Evolutionary conservation across 2,329 filamentous ascomycete species (phyloP).

Genomic region (Alternaria triticimaculans): DNA sequence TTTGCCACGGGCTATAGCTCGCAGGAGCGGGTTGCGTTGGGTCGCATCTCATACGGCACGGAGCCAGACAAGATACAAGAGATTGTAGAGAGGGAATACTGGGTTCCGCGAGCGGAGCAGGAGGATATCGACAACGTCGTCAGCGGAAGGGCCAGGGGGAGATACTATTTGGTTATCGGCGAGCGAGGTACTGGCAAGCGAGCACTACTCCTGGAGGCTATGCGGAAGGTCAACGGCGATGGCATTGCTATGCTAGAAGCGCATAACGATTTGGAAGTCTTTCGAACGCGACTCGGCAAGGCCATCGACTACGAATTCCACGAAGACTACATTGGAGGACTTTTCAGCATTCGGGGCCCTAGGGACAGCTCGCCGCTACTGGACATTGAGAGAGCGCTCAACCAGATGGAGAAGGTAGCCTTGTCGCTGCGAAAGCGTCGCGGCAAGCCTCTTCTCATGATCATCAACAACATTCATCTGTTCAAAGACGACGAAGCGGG

Average conservation of each 20-base stretch:
- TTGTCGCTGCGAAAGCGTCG: slow-evolving; percentile 68
- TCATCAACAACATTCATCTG: slow-evolving; percentile 92
- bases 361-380: slow-evolving; percentile 89
- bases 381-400: slow-evolving; percentile 94
- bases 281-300: slow-evolving; percentile 89
- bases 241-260: slow-evolving; percentile 95
- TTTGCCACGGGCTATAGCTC: slow-evolving; percentile 44
- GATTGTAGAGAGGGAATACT: slow-evolving; percentile 64
- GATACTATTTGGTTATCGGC: slow-evolving; percentile 90
- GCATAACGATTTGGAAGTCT: slow-evolving; percentile 92
- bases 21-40: slow-evolving; percentile 41
- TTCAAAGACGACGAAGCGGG: slow-evolving; percentile 90
- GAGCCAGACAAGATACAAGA: slow-evolving; percentile 34
- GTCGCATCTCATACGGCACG: slow-evolving; percentile 38
- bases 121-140: slow-evolving; percentile 80
- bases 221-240: slow-evolving; percentile 87
- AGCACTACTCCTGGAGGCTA: slow-evolving; percentile 91
- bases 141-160: slow-evolving; percentile 71
- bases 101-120: slow-evolving; percentile 86
- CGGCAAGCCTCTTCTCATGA: slow-evolving; percentile 77
- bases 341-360: slow-evolving; percentile 92
- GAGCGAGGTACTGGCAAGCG: slow-evolving; percentile 97
- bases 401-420: slow-evolving; percentile 96
- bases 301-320: slow-evolving; percentile 95
- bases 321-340: slow-evolving; percentile 94